Base-by-base conservation (phyloP, 2,329 filamentous ascomycete species). In the Proliferodiscus dingleyae region DNA sequence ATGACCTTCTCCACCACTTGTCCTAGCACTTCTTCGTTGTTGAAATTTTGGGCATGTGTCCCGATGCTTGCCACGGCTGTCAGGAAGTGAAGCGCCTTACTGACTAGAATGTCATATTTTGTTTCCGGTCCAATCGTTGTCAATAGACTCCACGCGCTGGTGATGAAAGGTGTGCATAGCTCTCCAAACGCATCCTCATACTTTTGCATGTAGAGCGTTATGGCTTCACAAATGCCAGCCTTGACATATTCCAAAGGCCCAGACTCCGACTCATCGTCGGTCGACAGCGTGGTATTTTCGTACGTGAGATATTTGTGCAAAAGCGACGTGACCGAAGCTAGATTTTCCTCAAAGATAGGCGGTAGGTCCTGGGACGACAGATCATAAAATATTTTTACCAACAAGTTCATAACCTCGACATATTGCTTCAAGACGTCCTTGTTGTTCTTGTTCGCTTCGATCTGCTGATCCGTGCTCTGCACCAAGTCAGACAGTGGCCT, bases 341-440 rank as follows among this genome's bases (percentile, higher is more conserved):
- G 76, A 62, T 95, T 87, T 54, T 94, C 85, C 71, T 98, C 93
- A 65, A 98, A 95, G 57, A 93, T 83, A 2, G 91, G 90, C 13
- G 93, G 89, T 58, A 98, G 77, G 66, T 98, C 93, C 65, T 98
- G 94, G 63, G 85, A 95, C n/a, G 90, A 96, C 42, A 98, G 81
- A 67, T 98, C 94, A 70, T 93, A 93, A 64, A 97, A 82, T 39
- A 98, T 82, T 71, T 95, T 95, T 57, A 96, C 75, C 57, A 95
- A 80, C 42, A 97, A 75, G 64, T 91, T 90, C 52, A 98, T 75
- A 3, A 89, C 89, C 53, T 87, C 82, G 58, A 95, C 90, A 64
- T 89, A 87, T 56, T 81, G 80, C 61, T 83, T 81, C 36, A 98
- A 75, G 13, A 75, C 79, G 4, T 77, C 78, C 60, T 87, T 86